Base-by-base conservation (phyloP, 2,329 filamentous ascomycete species). In the Xylariaceae sp. region DNA sequence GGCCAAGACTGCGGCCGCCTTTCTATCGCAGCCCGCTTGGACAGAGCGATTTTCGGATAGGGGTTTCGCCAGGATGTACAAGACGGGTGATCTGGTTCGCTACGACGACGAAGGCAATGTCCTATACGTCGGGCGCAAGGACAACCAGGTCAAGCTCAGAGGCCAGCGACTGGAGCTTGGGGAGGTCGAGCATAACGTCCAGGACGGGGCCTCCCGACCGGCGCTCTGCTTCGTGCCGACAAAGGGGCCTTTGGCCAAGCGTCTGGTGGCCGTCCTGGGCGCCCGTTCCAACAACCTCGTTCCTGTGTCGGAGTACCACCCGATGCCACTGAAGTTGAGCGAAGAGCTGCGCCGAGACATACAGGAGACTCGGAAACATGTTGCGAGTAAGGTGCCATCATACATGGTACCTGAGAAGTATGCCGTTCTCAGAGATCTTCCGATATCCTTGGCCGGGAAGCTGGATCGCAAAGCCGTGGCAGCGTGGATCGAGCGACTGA, bases 81-180 rank as follows among this genome's bases (percentile, higher is more conserved):
- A 16, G 13, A 41, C 15, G 3, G 51, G 52, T 23, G 66, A 65
- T 38, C 43, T 51, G 15, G 43, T 59, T 24, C 48, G 61, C 21
- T 37, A 39, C 15, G 45, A 51, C 15, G 9, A 39, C 3, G 44
- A 56, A 12, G 50, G 54, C 18, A 46, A 46, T 17, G 34, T 47
- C 23, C 61, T n/a, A n/a, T n/a, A n/a, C n/a, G 23, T 52, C 6
- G 52, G 52, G 33, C 62, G 74, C 24, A 71, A 70, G 46, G 73
- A 77, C 48, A 41, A 36, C 5, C 55, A 59, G 51, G 64, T 77
- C 18, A 78, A 78, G 53, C 57, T 78, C 12, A 62, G 66, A 23
- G 77, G 78, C 17, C 74, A 67, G 19, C 49, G 50, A 5, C 35
- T 74, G 38, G 77, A 71, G 54, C 58, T 71, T 1, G 47, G 48